Evolutionary conservation across 345 rosid genomes (phyloP).

Genomic region (Gossypium stocksii): DNA sequence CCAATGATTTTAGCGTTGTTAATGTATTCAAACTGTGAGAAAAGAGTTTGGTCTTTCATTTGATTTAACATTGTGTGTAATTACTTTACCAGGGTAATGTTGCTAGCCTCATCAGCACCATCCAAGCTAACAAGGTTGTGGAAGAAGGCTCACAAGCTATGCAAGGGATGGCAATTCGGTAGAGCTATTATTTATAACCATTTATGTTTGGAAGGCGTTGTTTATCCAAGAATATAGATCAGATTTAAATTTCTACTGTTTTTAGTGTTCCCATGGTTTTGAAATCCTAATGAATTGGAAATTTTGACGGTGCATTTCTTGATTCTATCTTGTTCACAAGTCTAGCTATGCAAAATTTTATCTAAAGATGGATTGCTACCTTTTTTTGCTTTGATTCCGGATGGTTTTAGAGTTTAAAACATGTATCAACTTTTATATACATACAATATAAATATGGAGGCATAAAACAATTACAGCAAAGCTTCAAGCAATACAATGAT

Average conservation of each 20-base stretch:
- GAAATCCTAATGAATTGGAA: constrained; percentile 8
- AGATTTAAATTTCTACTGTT: constrained; percentile 2
- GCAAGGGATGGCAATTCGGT: constrained; percentile 65
- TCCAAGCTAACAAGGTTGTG: constrained; percentile 76
- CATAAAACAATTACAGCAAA: not conserved
- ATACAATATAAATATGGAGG: not conserved
- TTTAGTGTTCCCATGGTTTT: not conserved
- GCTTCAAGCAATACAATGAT: not conserved
- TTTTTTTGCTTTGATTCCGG: no score
- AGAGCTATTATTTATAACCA: constrained; percentile 10
- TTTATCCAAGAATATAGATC: not conserved
- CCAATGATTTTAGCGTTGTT: not conserved
- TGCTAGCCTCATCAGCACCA: constrained; percentile 63
- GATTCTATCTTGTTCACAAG: not conserved
- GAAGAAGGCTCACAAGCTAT: constrained; percentile 72
- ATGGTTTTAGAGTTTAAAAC: no score
- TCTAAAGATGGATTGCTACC: not conserved
- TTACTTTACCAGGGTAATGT: constrained; percentile 57
- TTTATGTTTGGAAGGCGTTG: constrained; percentile 10
- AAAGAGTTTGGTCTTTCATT: not conserved
- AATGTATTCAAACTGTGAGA: not conserved
- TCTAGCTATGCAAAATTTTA: no score
- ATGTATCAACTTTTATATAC: not conserved
- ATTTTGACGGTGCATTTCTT: constrained; percentile 17
- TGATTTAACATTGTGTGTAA: not conserved